Percentiles rank a stretch among this genome's conserved stretches.
Conservation (phyloP, 169 alveolate species). For the Besnoitia besnoiti region DNA sequence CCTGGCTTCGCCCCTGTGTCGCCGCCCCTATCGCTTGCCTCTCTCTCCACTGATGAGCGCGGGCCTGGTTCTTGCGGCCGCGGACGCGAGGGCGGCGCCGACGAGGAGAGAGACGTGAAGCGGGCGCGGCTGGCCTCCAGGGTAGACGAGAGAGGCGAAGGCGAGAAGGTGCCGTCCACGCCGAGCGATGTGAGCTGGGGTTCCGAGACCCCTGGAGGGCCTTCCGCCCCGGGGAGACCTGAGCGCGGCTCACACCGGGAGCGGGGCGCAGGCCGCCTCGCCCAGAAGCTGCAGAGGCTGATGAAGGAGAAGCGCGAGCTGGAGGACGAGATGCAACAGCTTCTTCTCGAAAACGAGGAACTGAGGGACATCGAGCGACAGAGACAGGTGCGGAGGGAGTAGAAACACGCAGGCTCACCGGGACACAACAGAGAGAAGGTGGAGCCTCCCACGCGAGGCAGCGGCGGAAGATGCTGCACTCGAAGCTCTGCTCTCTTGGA, state of each 20-base stretch:
- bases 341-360: slow-evolving; percentile 60
- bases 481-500: too few relatives aligned
- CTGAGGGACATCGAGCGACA: background rate
- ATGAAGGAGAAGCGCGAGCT: slow-evolving; percentile 37
- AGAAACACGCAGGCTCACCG: too few relatives aligned
- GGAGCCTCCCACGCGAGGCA: too few relatives aligned
- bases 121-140: background rate
- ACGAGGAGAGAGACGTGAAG: background rate
- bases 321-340: slow-evolving; percentile 59
- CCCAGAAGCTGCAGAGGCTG: slow-evolving; percentile 55
- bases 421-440: too few relatives aligned
- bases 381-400: slow-evolving; percentile 50
- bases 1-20: background rate
- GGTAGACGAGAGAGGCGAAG: background rate
- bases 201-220: too few relatives aligned
- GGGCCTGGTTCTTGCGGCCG: too few relatives aligned
- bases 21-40: background rate
- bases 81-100: background rate
- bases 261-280: slow-evolving; percentile 33
- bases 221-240: background rate
- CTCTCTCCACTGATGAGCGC: too few relatives aligned
- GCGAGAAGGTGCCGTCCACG: background rate
- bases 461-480: too few relatives aligned
- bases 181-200: background rate
- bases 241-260: background rate